Evolutionary conservation across 2,329 filamentous ascomycete species (phyloP), one percentile per base, ranked within the genome.

Genomic region (Aspergillus awamori): DNA sequence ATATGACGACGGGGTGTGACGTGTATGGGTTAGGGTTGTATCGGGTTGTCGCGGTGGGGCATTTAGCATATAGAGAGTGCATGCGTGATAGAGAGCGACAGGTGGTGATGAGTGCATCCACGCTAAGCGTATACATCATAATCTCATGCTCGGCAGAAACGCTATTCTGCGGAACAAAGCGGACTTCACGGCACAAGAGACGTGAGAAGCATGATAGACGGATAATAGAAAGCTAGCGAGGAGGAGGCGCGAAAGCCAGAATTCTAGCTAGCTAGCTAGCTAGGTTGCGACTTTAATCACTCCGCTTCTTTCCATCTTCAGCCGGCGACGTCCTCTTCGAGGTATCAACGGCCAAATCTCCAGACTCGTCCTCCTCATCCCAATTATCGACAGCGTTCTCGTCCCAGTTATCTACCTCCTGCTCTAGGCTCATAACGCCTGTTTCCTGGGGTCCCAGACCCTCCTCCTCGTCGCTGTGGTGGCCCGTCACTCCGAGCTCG

Each of bases 331-430:
- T 58, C 60, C 30, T 67, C 54, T 69, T 68, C 24, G 69, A 69
- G n/a, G 64, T 67, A 8, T 69, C 62, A 4, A 58, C 53, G 10
- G 53, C 49, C 13, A 64, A 41, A 43, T 24, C 65, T 22, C 56
- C 67, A 0, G 60, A 64, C 39, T 69, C 75, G 52, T 82, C 86
- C 30, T 86, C 86, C 2, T 85, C 84, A 55, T 89, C 87, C 87
- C 86, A 89, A 67, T 81, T 81, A 68, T 88, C 86, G 61, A 86
- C 85, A 1, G 81, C 84, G 76, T 97, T 95, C 79, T 97, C 93
- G 72, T 97, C 93, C 93, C 93, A 97, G 67, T 94, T 92, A 72
- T 97, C 93, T 7, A 97, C 85, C 79, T 96, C 91, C 61, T 94
- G 86, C 68, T 96, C 93, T 20, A 96, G 73, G 1, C 80, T 83